These are phyloP conservation scores for Penicillium pulvis DNA, from an alignment of 495 filamentous ascomycete genomes.

Conservation along the genomic window DNA sequence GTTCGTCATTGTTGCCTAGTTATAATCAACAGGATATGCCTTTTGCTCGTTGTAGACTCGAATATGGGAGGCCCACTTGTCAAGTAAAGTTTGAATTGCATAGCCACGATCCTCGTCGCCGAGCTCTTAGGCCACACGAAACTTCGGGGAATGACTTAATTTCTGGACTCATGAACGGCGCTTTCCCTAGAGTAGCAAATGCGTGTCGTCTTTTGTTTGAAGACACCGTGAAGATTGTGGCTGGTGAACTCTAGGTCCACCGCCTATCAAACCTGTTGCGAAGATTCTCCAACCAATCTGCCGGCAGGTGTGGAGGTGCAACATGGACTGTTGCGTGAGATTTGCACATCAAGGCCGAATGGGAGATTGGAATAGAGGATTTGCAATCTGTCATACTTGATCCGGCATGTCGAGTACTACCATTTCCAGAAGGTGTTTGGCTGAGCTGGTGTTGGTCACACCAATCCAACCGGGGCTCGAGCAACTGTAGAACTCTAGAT, in stretches of 20 bases:
- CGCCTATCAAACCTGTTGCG: neutral
- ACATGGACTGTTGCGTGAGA: neutral
- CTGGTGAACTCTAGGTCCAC: neutral
- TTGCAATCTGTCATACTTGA: constrained; percentile 5
- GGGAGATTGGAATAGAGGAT: neutral
- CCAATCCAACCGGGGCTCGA: neutral
- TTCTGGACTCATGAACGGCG: neutral
- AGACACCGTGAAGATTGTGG: neutral
- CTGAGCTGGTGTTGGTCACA: constrained; percentile 1
- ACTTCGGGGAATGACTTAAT: neutral
- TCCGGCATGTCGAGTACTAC: constrained; percentile 8
- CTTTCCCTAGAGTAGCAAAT: neutral
- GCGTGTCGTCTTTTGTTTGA: neutral
- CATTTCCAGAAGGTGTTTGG: constrained; percentile 4
- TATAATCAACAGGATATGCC: neutral
- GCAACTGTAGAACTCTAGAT: neutral
- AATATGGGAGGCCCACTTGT: neutral
- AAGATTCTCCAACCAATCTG: neutral
- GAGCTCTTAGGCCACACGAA: neutral
- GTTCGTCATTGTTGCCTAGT: neutral
- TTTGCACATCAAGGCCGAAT: neutral
- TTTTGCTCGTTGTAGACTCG: neutral
- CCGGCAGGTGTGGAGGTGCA: neutral
- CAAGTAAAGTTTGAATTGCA: neutral
- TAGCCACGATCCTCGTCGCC: neutral